These are phyloP conservation scores for Fraxinus excelsior DNA, from an alignment of 257 asterid species.

Conservation along the genomic window DNA sequence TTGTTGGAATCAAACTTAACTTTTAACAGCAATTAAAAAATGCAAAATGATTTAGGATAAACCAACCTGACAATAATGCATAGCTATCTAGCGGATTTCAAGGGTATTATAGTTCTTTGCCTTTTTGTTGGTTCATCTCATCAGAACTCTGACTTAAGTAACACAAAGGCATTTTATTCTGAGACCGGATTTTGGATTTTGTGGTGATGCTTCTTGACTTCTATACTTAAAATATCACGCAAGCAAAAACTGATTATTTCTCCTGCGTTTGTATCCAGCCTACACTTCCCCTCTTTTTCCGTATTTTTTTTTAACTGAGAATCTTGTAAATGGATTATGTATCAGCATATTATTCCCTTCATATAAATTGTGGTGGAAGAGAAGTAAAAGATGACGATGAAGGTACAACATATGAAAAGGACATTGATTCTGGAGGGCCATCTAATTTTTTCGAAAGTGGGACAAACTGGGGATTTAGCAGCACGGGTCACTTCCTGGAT, in stretches of 20 bases:
- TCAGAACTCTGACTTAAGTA: background rate
- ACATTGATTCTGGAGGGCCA: constrained; percentile 43
- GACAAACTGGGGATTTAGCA: constrained; percentile 61
- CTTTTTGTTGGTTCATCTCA: background rate
- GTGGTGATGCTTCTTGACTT: background rate
- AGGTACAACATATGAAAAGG: constrained; percentile 37
- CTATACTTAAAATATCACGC: no score
- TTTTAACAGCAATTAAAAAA: background rate
- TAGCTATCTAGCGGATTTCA: no score
- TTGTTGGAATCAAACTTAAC: background rate
- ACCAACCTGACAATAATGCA: background rate
- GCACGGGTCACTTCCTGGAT: constrained; percentile 52
- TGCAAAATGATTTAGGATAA: background rate
- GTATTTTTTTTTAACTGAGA: no score
- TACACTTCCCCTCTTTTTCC: no score
- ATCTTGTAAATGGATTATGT: no score
- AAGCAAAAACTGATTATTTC: no score
- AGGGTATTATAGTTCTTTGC: no score
- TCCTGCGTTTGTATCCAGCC: no score
- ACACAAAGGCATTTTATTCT: background rate
- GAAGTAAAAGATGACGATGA: constrained; percentile 27
- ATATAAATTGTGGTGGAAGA: constrained; percentile 54
- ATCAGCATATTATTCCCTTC: no score
- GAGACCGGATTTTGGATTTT: background rate
- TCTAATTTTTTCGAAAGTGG: constrained; percentile 32